phyloP scores from a whole-genome alignment of 495 filamentous ascomycete genomes.

The Aspergillus sclerotiicarbonarius region DNA sequence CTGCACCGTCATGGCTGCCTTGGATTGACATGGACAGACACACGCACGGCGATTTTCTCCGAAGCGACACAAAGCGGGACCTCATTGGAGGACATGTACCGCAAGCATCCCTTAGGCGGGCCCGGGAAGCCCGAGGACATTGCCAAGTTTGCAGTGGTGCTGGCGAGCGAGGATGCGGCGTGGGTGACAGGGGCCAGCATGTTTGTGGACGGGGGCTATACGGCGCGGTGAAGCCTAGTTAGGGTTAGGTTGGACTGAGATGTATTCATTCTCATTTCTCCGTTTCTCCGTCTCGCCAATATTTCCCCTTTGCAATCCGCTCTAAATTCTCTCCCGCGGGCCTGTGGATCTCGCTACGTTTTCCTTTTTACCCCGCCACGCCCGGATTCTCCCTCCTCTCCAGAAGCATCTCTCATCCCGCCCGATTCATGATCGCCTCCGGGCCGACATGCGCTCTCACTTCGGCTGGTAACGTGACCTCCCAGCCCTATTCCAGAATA shows the following conservation, averaged over 20 bases:
- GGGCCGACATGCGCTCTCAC: too few relatives aligned
- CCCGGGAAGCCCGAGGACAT: constrained; percentile 47
- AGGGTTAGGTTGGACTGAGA: too few relatives aligned
- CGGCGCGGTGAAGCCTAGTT: constrained; percentile 22
- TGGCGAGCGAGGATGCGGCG: constrained; percentile 48
- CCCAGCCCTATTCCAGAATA: too few relatives aligned
- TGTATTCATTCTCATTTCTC: too few relatives aligned
- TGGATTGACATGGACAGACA: constrained; percentile 27
- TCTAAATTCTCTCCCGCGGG: too few relatives aligned
- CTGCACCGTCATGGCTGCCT: constrained; percentile 4
- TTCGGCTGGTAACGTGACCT: too few relatives aligned
- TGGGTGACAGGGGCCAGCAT: constrained; percentile 48
- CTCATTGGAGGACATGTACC: constrained; percentile 25
- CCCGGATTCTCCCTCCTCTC: too few relatives aligned
- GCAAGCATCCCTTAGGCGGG: constrained; percentile 39
- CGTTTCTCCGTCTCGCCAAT: too few relatives aligned
- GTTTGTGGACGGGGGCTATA: constrained; percentile 53
- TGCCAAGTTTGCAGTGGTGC: constrained; percentile 47
- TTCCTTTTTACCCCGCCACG: too few relatives aligned
- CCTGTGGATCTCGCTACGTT: too few relatives aligned
- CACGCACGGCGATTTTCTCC: constrained; percentile 31
- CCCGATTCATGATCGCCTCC: too few relatives aligned
- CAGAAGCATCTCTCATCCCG: too few relatives aligned
- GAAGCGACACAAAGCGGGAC: constrained; percentile 22
- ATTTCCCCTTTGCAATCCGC: constrained; percentile 12